phyloP scores from a whole-genome alignment of 129 eudicot species.

The Sambucus nigra region DNA sequence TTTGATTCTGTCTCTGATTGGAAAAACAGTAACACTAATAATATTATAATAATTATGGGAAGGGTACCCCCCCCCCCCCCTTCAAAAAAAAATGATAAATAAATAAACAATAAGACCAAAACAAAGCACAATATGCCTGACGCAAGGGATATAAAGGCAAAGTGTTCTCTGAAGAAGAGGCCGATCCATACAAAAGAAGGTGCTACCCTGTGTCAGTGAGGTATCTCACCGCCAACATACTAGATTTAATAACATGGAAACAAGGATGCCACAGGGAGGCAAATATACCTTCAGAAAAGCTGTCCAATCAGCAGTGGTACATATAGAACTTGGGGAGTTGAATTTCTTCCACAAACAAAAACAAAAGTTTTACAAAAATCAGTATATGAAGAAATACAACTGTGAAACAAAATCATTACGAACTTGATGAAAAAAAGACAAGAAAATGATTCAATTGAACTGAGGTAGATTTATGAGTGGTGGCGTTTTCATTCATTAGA shows the following conservation, averaged over 20 bases:
- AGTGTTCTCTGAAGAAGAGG: no score
- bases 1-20: no score
- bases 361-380: not conserved
- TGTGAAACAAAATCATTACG: not conserved
- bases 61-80: not conserved
- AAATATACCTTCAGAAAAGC: constrained; percentile 67
- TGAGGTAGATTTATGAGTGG: not conserved
- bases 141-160: no score
- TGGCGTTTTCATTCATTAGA: not conserved
- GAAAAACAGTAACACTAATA: no score
- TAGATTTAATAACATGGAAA: not conserved
- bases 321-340: constrained; percentile 86
- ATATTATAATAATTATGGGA: no score
- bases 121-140: no score
- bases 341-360: constrained; percentile 51
- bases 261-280: constrained; percentile 8
- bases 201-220: no score
- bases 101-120: not conserved
- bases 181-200: no score
- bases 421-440: not conserved
- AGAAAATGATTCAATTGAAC: not conserved
- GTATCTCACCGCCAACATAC: no score
- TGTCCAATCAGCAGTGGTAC: constrained; percentile 83
- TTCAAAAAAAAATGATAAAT: not conserved
- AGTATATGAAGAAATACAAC: not conserved